phyloP scores from a whole-genome alignment of 345 rosid species.

The Noccaea caerulescens region DNA sequence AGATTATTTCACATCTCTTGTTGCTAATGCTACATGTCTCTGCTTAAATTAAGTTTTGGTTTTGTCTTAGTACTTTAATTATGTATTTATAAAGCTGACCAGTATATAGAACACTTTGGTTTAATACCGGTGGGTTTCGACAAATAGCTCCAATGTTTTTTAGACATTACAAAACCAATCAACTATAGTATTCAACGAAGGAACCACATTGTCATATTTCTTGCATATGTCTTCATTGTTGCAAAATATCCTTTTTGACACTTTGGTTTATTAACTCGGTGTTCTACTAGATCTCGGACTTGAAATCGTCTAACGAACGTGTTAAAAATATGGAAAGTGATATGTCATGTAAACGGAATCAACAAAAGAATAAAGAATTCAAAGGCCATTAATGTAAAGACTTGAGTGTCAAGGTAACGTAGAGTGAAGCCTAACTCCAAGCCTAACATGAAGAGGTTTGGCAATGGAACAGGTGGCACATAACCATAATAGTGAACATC shows the following conservation, averaged over 20 bases:
- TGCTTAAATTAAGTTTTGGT: no score
- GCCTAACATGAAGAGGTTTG: slow-evolving; percentile 25
- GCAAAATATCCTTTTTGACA: neutral
- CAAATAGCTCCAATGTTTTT: no score
- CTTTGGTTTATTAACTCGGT: neutral
- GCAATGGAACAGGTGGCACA: slow-evolving; percentile 14
- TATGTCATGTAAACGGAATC: neutral
- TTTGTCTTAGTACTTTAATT: no score
- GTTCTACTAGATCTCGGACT: slow-evolving; percentile 4
- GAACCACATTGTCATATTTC: neutral
- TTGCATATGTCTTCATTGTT: neutral
- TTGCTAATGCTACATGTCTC: no score
- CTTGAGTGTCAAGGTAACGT: neutral
- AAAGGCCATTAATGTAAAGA: neutral
- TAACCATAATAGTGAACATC: neutral
- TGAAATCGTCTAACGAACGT: slow-evolving; percentile 9
- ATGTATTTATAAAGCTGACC: no score
- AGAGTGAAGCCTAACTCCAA: slow-evolving; percentile 7
- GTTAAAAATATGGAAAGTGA: neutral
- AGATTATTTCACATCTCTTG: no score
- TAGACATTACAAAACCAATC: no score
- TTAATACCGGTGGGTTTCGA: no score
- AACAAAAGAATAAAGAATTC: neutral
- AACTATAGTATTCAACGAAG: no score
- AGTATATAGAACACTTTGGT: no score